Evolutionary conservation across 2,329 filamentous ascomycete species (phyloP), one percentile per base, ranked within the genome.

Genomic region (Ophiostoma perfectum): DNA sequence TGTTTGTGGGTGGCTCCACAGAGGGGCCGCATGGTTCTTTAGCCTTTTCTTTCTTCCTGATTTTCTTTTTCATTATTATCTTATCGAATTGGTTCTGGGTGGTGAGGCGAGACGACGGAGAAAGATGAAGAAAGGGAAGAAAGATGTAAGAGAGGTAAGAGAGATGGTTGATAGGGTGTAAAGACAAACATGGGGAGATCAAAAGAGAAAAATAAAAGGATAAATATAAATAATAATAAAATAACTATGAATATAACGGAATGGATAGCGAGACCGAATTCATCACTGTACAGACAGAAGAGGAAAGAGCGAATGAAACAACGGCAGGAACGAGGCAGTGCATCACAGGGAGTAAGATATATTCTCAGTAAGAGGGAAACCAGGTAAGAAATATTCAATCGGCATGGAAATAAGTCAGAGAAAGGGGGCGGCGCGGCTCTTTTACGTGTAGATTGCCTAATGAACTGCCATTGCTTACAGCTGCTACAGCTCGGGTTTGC

Each of bases 241-340:
- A 27, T 11, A 55, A 11, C 18, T 12, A 55, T 27, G 12, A 18
- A 55, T 7, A 38, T 27, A 11, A 55, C 7, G 49, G 55, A 60
- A 27, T 60, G 4, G 4, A 60, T 55, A 55, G n/a, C 49, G 55
- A 16, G 27, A 38, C 11, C 52, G 18, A 58, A 38, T 14, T 38
- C 27, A 58, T 18, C 14, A 16, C 4, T 18, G 38, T 18, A 12
- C 18, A 36, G 38, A 14, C 18, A 38, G 38, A 58, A 58, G 52
- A 58, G 27, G 27, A 58, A 58, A 58, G 9, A 58, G 52, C 52
- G 27, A 58, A 58, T 58, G 52, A 58, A 58, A 58, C 52, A 38
- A 58, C 27, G 52, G 27, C 18, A 58, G 11, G 52, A 58, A 38
- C 52, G 52, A 58, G 52, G 52, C 52, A 38, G 52, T 58, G 52